Conservation (phyloP, 257 asterid genomes). For the Rauvolfia tetraphylla region DNA sequence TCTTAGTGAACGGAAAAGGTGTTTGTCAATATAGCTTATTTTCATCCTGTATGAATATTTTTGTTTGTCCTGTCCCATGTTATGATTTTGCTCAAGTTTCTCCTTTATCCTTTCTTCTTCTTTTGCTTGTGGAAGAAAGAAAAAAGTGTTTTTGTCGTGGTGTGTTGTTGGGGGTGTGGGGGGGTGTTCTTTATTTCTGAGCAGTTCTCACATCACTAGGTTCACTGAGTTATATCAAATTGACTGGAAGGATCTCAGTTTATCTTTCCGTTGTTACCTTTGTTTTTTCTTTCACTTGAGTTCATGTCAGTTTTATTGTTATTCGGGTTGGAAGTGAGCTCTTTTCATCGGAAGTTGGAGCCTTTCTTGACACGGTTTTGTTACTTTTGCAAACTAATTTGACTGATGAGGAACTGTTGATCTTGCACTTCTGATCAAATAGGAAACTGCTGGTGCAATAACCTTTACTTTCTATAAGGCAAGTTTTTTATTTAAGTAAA, state of each 20-base stretch:
- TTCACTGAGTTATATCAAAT: background rate
- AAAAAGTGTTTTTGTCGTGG: too few species aligned
- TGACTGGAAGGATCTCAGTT: background rate
- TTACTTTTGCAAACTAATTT: background rate
- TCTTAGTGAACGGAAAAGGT: background rate
- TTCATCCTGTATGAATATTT: background rate
- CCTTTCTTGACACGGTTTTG: background rate
- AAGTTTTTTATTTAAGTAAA: background rate
- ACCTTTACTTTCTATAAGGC: background rate
- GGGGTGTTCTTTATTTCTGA: background rate
- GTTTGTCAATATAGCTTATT: background rate
- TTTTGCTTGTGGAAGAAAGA: background rate
- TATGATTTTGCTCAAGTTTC: background rate
- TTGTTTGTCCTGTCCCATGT: background rate
- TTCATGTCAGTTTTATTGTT: background rate
- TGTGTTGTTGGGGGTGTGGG: too few species aligned
- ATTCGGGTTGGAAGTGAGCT: background rate
- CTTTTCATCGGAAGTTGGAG: background rate
- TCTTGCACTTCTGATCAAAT: background rate
- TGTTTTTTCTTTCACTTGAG: background rate
- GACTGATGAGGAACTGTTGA: background rate
- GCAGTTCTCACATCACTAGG: background rate
- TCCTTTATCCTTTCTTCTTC: background rate
- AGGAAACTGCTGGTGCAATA: background rate
- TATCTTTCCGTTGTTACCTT: background rate